Evolutionary conservation across 2,329 filamentous ascomycete species (phyloP).

Genomic region (Colletotrichum liaoningense): DNA sequence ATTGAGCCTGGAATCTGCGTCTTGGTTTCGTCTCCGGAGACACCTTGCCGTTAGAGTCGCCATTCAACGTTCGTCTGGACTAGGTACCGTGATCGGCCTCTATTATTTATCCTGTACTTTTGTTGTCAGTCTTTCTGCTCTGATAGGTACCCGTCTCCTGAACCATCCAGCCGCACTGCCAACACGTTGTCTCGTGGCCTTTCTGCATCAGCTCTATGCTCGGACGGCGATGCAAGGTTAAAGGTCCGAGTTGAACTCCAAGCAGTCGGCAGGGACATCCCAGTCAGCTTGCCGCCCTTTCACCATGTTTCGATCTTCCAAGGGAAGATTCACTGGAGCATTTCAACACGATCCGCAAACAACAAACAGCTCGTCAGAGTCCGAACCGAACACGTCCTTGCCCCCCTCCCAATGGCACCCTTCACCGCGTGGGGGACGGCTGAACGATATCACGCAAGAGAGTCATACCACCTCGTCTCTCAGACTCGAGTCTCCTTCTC

Average conservation of each 20-base stretch:
- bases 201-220: constrained; percentile 22
- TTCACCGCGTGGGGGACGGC: background rate
- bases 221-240: constrained; percentile 24
- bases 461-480: background rate
- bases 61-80: background rate
- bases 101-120: background rate
- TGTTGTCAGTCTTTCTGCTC: background rate
- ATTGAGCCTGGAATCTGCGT: background rate
- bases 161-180: background rate
- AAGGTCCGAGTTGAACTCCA: constrained; percentile 23
- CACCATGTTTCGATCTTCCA: constrained; percentile 41
- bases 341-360: constrained; percentile 22
- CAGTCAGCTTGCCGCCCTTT: background rate
- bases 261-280: constrained; percentile 21
- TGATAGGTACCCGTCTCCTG: background rate
- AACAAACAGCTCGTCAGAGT: background rate
- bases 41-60: background rate
- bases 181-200: background rate
- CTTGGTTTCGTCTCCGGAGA: background rate
- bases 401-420: background rate
- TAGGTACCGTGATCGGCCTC: background rate
- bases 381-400: background rate
- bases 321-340: constrained; percentile 39
- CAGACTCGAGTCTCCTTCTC: background rate
- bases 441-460: background rate